Evolutionary conservation across 2,329 filamentous ascomycete genomes (phyloP).

Genomic region (Colletotrichum eremochloae): DNA sequence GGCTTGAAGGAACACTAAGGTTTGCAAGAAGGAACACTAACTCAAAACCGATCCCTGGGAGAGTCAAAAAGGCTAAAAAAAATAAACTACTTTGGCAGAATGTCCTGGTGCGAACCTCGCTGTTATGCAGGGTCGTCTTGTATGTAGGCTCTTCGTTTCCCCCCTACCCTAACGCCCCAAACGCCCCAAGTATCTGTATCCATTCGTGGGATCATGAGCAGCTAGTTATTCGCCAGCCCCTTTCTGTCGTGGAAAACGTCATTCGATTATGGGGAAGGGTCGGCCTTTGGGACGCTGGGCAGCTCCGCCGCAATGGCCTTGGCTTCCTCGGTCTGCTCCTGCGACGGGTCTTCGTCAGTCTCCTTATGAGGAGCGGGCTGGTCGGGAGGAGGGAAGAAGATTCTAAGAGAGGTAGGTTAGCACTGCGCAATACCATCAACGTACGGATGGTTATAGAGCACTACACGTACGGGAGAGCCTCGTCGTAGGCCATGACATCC

Average conservation of each 20-base stretch:
- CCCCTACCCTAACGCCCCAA: conserved; percentile 6
- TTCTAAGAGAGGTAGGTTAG: conserved; percentile 1
- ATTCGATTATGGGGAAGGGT: conserved; percentile 44
- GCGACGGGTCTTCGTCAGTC: conserved; percentile 43
- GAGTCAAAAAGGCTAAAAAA: not conserved
- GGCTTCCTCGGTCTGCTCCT: conserved; percentile 45
- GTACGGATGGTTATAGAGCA: not conserved
- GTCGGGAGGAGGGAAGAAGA: conserved; percentile 42
- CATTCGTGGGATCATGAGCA: not conserved
- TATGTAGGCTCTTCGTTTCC: not conserved
- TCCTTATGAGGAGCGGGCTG: conserved; percentile 38
- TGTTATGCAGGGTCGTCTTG: not conserved
- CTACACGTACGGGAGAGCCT: conserved; percentile 77
- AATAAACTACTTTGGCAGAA: not conserved
- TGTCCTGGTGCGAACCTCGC: not conserved
- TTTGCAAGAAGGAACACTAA: not conserved
- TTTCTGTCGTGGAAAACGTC: not conserved
- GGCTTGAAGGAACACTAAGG: not conserved
- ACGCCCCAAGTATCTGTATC: conserved; percentile 3
- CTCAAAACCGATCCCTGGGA: not conserved
- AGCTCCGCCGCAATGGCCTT: conserved; percentile 48
- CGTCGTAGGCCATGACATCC: conserved; percentile 80
- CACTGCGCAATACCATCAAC: not conserved
- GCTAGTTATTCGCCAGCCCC: not conserved
- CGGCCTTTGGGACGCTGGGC: conserved; percentile 53